Percentiles rank a stretch among this genome's conserved stretches.
These are phyloP conservation scores for Inga leiocalycina DNA, from an alignment of 306 rosid species.

Conservation along the genomic window DNA sequence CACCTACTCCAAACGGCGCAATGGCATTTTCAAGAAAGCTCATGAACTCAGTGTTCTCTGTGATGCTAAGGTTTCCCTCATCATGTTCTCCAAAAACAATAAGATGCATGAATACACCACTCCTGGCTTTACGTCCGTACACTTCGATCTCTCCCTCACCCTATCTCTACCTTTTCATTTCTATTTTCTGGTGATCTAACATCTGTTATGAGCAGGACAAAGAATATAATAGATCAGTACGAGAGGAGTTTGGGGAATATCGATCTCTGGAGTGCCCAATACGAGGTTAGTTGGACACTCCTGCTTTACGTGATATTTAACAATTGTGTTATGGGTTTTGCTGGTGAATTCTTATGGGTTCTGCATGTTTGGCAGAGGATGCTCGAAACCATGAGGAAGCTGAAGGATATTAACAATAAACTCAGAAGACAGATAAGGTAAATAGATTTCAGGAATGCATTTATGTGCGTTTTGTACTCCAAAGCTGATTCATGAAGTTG, in stretches of 20 bases:
- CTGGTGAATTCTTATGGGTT: not conserved
- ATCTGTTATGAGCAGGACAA: not conserved
- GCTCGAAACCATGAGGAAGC: not conserved
- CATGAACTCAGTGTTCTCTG: constrained; percentile 86
- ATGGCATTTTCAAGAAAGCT: constrained; percentile 93
- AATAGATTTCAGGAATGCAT: not conserved
- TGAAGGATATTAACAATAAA: not conserved
- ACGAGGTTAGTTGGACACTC: not conserved
- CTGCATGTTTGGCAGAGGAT: not conserved
- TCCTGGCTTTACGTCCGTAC: constrained; percentile 9
- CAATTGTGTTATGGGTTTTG: not conserved
- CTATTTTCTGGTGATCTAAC: not conserved
- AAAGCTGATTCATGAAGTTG: not conserved
- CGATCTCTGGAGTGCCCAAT: constrained; percentile 2
- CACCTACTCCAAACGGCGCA: constrained; percentile 78
- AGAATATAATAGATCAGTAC: not conserved
- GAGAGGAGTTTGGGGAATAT: not conserved
- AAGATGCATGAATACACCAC: constrained; percentile 8
- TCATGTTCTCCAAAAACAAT: constrained; percentile 65
- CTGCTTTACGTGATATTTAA: not conserved
- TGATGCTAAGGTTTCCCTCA: constrained; percentile 81
- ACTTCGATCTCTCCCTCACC: not conserved
- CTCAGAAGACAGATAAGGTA: constrained; percentile 10
- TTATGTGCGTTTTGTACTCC: not conserved
- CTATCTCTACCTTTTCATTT: not conserved